These are phyloP conservation scores for Beauveria sp. DNA, from an alignment of 2,329 filamentous ascomycete species.

Conservation along the genomic window DNA sequence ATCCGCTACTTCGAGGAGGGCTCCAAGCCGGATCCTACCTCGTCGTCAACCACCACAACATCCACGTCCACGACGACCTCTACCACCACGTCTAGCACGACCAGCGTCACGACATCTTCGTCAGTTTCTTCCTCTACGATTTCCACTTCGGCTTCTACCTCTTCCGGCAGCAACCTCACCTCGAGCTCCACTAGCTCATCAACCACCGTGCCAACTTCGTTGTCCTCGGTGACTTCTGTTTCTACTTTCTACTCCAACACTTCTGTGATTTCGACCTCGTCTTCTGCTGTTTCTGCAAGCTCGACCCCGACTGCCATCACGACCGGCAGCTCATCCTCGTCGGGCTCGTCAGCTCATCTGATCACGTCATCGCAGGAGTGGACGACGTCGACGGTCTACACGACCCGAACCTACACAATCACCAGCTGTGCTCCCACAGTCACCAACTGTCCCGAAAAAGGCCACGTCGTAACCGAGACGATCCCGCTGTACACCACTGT, in stretches of 20 bases:
- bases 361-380: neutral
- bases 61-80: slow-evolving; percentile 12
- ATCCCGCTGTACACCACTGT: slow-evolving; percentile 7
- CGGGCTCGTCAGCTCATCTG: neutral
- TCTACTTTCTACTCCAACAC: neutral
- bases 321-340: neutral
- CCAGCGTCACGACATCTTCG: neutral
- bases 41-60: slow-evolving; percentile 15
- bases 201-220: neutral
- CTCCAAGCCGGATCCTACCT: slow-evolving; percentile 15
- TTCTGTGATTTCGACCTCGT: neutral
- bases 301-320: neutral
- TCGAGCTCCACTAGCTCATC: neutral
- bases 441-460: slow-evolving; percentile 21
- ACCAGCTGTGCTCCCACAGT: slow-evolving; percentile 23
- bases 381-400: slow-evolving; percentile 24
- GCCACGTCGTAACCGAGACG: slow-evolving; percentile 6
- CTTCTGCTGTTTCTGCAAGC: neutral
- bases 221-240: neutral
- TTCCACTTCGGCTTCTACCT: slow-evolving; percentile 11
- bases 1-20: slow-evolving; percentile 26
- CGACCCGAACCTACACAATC: slow-evolving; percentile 23
- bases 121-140: neutral
- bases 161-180: slow-evolving; percentile 2
- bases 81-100: slow-evolving; percentile 5